A percentile compares a stretch with the other conserved stretches of the same genome.
Evolutionary conservation across 208 protist species (phyloP).

Genomic region (Trypanosoma scelopori): DNA sequence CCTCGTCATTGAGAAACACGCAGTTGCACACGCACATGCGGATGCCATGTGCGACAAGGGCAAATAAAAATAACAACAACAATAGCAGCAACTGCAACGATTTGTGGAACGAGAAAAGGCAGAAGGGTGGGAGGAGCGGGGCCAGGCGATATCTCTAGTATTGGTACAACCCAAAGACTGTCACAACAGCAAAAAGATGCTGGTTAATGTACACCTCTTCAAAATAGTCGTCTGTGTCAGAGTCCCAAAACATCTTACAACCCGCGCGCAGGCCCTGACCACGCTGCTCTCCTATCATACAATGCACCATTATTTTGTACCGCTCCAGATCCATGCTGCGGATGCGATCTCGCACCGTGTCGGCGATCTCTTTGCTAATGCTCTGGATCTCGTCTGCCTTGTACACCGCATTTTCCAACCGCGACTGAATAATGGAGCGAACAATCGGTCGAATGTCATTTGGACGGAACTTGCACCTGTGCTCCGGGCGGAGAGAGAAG

Average conservation of each 20-base stretch:
- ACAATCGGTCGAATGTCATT: constrained; percentile 82
- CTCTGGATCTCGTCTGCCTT: constrained; percentile 90
- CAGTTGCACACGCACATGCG: too few species aligned
- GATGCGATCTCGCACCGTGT: constrained; percentile 86
- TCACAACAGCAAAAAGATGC: constrained; percentile 89
- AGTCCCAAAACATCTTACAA: constrained; percentile 96
- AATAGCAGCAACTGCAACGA: too few species aligned
- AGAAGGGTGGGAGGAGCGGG: neutral
- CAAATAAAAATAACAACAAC: too few species aligned
- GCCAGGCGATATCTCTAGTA: constrained; percentile 49
- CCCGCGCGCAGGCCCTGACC: constrained; percentile 90
- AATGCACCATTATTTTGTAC: constrained; percentile 94
- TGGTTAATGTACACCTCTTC: constrained; percentile 92
- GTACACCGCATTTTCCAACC: constrained; percentile 88
- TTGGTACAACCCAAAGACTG: constrained; percentile 92
- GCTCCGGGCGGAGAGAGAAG: constrained; percentile 89
- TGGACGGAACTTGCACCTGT: constrained; percentile 83
- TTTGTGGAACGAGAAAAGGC: neutral
- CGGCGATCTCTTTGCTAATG: constrained; percentile 92
- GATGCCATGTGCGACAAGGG: too few species aligned
- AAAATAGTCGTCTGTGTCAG: constrained; percentile 93
- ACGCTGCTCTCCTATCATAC: constrained; percentile 93
- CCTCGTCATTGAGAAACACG: too few species aligned
- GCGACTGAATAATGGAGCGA: constrained; percentile 64
- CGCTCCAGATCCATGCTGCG: constrained; percentile 82